phyloP scores from a whole-genome alignment of 2,329 filamentous ascomycete genomes.

The Paracorniculantispora psalliotae region DNA sequence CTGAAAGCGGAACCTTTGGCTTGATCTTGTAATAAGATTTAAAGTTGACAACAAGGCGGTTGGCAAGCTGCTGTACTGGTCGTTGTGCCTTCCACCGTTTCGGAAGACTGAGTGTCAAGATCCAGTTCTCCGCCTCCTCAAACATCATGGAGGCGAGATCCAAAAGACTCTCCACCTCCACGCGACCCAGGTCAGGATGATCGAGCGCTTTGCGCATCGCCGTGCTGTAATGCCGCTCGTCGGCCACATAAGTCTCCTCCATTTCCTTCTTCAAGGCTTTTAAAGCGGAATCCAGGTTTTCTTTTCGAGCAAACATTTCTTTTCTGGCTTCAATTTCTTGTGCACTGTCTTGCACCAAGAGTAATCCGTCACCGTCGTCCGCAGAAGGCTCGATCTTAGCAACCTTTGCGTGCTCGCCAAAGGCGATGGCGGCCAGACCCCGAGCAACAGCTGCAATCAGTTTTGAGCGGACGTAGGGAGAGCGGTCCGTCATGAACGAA shows the following conservation, averaged over 20 bases:
- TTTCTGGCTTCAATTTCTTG: conserved; percentile 53
- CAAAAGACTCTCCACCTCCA: conserved; percentile 37
- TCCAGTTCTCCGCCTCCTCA: conserved; percentile 38
- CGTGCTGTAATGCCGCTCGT: conserved; percentile 35
- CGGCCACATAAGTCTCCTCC: conserved; percentile 35
- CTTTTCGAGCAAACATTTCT: conserved; percentile 60
- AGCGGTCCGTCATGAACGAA: conserved; percentile 56
- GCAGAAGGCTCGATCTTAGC: conserved; percentile 34
- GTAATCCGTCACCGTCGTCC: conserved; percentile 33
- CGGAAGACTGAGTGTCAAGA: conserved; percentile 37
- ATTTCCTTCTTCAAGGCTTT: conserved; percentile 39
- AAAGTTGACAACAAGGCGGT: conserved; percentile 31
- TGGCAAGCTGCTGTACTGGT: conserved; percentile 29
- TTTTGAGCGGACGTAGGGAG: conserved; percentile 56
- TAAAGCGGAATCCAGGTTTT: conserved; percentile 55
- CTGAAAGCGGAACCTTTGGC: conserved; percentile 26
- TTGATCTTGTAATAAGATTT: conserved; percentile 16
- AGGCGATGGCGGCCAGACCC: conserved; percentile 58
- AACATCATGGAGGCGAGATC: conserved; percentile 44
- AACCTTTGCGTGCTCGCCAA: conserved; percentile 53
- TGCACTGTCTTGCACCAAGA: conserved; percentile 39
- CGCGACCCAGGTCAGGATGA: conserved; percentile 33
- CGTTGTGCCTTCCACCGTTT: conserved; percentile 37
- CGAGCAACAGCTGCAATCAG: conserved; percentile 55
- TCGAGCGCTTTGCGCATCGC: conserved; percentile 41